Evolutionary conservation across 2,329 filamentous ascomycete species (phyloP), one percentile per base, ranked within the genome.

Genomic region (Orbilia brochopaga): DNA sequence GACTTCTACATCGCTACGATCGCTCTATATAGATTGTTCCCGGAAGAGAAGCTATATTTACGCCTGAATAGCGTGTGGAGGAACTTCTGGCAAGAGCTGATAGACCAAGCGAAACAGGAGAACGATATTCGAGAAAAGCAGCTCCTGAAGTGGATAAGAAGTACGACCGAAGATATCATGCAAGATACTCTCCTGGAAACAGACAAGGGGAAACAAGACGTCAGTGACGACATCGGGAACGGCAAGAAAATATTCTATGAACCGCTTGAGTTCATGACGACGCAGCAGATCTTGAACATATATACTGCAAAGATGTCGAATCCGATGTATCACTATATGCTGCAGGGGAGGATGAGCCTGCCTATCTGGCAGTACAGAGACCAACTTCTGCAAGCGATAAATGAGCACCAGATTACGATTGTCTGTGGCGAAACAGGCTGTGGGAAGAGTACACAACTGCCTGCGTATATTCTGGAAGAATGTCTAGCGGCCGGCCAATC

Each of bases 361-460:
- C 94, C 94, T 0, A 96, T 99, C 83, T 97, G 90, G 86, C 84
- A 85, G 11, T 97, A 94, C 79, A 88, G 88, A 75, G 82, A 90
- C 11, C 85, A 91, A 55, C 91, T 97, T 6, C 81, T 97, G 11
- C 83, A 86, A 24, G 86, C 90, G 1, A 88, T 99, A 30, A 88
- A 91, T 52, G 83, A 85, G 21, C 85, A 96, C 74, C 92, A 94
- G 77, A 89, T 96, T 8, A 88, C 94, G 8, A 97, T 99, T 69
- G 86, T 99, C 30, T 97, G 93, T 78, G 94, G 94, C 78, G 94
- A 99, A 80, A 99, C 94, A 1, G 94, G 94, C 75, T 97, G 90
- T 78, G 94, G 94, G 74, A 99, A 99, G 82, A 97, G 92, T 79
- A 99, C 94, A 0, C 94, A 99, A 77, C 89, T 97, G n/a, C 94